Evolutionary conservation across 305 asterid species (phyloP).

Genomic region (Fraxinus platypoda): DNA sequence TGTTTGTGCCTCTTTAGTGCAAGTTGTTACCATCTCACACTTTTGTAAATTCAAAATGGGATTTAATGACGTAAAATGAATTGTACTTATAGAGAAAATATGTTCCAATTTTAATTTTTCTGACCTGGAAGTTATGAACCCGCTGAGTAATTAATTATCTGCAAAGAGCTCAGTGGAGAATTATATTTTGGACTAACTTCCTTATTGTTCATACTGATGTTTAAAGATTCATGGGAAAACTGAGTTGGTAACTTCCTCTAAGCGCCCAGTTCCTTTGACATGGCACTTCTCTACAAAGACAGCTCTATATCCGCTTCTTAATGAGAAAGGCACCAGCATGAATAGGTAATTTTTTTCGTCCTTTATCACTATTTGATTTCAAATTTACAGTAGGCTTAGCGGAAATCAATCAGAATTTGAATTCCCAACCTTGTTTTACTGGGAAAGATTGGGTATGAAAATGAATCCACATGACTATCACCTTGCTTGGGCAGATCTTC

Average conservation of each 20-base stretch:
- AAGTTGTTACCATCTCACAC: constrained; percentile 11
- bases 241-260: constrained; percentile 86
- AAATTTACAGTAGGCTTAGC: constrained; percentile 14
- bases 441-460: constrained; percentile 3
- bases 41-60: neutral
- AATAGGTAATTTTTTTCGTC: constrained; percentile 58
- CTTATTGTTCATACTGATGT: constrained; percentile 31
- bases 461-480: constrained; percentile 8
- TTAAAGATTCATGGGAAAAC: constrained; percentile 94
- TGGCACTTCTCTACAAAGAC: constrained; percentile 94
- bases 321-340: constrained; percentile 93
- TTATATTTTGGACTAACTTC: constrained; percentile 12
- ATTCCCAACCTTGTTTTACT: neutral
- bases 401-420: constrained; percentile 7
- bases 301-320: constrained; percentile 77
- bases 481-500: constrained; percentile 11
- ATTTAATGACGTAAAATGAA: neutral
- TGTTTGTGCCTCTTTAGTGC: constrained; percentile 2
- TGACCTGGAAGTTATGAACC: constrained; percentile 3
- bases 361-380: constrained; percentile 7
- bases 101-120: constrained; percentile 9
- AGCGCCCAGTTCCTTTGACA: constrained; percentile 96
- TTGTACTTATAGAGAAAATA: constrained; percentile 7
- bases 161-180: neutral
- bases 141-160: constrained; percentile 13